phyloP scores from a whole-genome alignment of 1,284 basidiomycete species.

The Hymenochaete sp. region DNA sequence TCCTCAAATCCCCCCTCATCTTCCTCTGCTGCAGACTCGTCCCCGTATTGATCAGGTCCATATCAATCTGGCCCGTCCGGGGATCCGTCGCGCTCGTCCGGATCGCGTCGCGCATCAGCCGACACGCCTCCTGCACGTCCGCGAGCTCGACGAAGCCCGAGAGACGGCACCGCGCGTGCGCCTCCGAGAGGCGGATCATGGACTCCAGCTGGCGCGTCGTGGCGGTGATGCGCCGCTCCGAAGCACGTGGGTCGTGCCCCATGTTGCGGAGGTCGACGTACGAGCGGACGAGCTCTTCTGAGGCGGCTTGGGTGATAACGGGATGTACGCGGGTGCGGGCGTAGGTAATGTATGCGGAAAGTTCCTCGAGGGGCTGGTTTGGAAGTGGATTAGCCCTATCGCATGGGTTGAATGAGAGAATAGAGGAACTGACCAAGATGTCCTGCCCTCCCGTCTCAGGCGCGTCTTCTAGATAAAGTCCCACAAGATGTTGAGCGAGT shows the following conservation, averaged over 20 bases:
- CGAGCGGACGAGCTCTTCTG: conserved; percentile 74
- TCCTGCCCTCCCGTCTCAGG: conserved; percentile 66
- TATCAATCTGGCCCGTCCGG: conserved; percentile 90
- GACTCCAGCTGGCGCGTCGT: conserved; percentile 96
- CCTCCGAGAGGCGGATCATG: conserved; percentile 97
- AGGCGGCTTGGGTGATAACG: conserved; percentile 81
- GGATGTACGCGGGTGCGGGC: conserved; percentile 87
- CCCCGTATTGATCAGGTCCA: conserved; percentile 93
- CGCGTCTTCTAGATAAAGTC: conserved; percentile 87
- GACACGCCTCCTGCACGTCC: conserved; percentile 87
- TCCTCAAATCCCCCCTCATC: conserved; percentile 77
- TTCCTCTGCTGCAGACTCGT: conserved; percentile 80
- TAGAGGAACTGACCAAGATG: conserved; percentile 54
- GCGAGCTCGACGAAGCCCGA: conserved; percentile 73
- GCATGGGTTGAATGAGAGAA: not conserved
- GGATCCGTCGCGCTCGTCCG: conserved; percentile 93
- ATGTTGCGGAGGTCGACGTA: conserved; percentile 94
- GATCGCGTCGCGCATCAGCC: conserved; percentile 93
- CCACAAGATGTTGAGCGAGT: conserved; percentile 89
- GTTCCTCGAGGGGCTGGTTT: conserved; percentile 72
- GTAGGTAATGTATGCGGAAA: conserved; percentile 93
- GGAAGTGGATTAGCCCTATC: not conserved
- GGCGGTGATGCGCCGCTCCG: conserved; percentile 93
- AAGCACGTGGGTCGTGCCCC: conserved; percentile 79
- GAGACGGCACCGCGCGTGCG: conserved; percentile 93